A percentile compares a stretch with the other conserved stretches of the same genome.
Evolutionary conservation across 164 flowering plant genomes (phyloP).

Genomic region (Tetrastigma voinierianum): DNA sequence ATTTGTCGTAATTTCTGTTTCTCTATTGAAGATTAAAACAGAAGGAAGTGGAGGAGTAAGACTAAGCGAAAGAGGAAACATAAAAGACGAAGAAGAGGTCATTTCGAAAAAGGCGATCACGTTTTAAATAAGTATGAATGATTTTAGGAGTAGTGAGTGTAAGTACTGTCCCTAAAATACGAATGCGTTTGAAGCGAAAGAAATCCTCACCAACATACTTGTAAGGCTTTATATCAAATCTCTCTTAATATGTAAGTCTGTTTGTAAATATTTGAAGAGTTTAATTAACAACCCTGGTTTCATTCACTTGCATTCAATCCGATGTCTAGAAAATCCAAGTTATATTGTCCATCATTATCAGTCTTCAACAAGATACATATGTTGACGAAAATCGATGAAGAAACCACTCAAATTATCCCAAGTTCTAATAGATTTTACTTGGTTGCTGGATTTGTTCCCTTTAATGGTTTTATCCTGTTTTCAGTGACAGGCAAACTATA

Average conservation of each 20-base stretch:
- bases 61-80: too few species aligned
- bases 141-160: not conserved
- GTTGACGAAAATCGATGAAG: not conserved
- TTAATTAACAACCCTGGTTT: not conserved
- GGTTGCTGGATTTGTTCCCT: slow-evolving; percentile 8
- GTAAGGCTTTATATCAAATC: slow-evolving; percentile 8
- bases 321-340: slow-evolving; percentile 3
- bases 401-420: not conserved
- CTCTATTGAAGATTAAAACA: too few species aligned
- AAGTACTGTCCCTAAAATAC: too few species aligned
- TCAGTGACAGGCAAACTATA: too few species aligned
- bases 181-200: not conserved
- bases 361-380: not conserved
- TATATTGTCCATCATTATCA: slow-evolving; percentile 9
- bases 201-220: slow-evolving; percentile 6
- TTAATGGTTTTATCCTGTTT: slow-evolving; percentile 19
- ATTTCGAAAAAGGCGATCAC: too few species aligned
- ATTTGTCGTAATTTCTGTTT: too few species aligned
- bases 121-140: not conserved
- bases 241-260: not conserved
- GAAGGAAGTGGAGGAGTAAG: too few species aligned
- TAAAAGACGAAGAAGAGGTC: too few species aligned
- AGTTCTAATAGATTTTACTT: not conserved
- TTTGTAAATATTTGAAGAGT: slow-evolving; percentile 7
- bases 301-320: slow-evolving; percentile 1